A percentile compares a stretch with the other conserved stretches of the same genome.
These are phyloP conservation scores for Neurospora tetrasperma DNA, from an alignment of 495 filamentous ascomycete species.

Conservation along the genomic window DNA sequence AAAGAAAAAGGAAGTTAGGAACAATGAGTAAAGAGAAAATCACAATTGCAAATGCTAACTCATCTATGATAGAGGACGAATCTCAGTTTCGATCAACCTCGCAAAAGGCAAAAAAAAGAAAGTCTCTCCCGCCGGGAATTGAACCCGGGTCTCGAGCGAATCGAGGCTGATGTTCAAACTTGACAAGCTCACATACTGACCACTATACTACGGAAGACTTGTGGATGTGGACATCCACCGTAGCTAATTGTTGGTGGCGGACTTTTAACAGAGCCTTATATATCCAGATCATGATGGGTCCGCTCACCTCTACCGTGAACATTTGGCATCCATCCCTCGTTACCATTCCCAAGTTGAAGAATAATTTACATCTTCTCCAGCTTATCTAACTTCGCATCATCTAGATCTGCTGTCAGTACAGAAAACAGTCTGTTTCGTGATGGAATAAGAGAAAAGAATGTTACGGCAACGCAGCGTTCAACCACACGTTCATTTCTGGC, in stretches of 20 bases:
- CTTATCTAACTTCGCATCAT: not conserved
- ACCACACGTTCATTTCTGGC: not conserved
- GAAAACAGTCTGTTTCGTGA: not conserved
- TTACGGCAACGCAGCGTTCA: not conserved
- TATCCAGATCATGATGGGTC: not conserved
- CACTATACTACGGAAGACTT: not conserved
- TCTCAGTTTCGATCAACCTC: not conserved
- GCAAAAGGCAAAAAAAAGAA: not conserved
- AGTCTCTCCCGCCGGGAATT: not conserved
- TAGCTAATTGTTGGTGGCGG: not conserved
- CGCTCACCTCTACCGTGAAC: not conserved
- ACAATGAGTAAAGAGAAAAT: not conserved
- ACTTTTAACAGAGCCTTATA: not conserved
- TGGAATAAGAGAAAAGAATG: not conserved
- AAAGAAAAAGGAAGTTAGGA: not conserved
- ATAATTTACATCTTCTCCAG: not conserved
- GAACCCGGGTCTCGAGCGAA: not conserved
- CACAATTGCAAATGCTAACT: not conserved
- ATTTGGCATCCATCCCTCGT: not conserved
- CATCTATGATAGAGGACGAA: too few species aligned
- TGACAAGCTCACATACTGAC: not conserved
- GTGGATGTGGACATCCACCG: not conserved
- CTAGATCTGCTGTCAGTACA: not conserved
- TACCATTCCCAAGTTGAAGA: not conserved
- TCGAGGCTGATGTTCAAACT: too few species aligned